Conservation (phyloP, 148 eudicot species). For the Rhododendron henanense region DNA sequence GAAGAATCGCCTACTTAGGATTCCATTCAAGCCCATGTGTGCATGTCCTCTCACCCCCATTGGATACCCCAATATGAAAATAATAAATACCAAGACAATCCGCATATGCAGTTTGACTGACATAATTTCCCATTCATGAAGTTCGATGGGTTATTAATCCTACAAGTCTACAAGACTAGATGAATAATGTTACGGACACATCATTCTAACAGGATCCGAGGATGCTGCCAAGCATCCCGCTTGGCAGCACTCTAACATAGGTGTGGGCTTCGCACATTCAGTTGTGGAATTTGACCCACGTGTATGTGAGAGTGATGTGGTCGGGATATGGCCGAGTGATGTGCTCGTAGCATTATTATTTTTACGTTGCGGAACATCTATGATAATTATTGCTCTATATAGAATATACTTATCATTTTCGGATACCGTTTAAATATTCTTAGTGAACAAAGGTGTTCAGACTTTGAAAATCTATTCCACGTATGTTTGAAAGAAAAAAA, state of each 20-base stretch:
- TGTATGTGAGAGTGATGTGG: no score
- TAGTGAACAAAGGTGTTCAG: not conserved
- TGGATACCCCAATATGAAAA: not conserved
- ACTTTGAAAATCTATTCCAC: not conserved
- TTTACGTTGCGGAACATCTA: not conserved
- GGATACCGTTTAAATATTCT: not conserved
- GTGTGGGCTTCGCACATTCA: no score
- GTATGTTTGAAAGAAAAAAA: not conserved
- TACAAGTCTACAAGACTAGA: not conserved
- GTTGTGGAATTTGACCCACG: no score
- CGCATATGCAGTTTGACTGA: not conserved
- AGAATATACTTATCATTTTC: not conserved
- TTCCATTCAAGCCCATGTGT: constrained; percentile 15
- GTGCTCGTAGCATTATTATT: no score
- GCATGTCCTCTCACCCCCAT: not conserved
- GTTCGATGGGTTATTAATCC: not conserved
- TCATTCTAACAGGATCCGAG: no score
- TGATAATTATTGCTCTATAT: not conserved
- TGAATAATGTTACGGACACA: no score
- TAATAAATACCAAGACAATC: not conserved
- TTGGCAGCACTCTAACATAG: no score
- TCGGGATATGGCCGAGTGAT: no score
- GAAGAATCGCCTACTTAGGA: not conserved
- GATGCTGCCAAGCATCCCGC: no score
- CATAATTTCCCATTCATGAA: not conserved